Base-by-base conservation (phyloP, 805 yeast genomes). In the Ogataea dorogensis region DNA sequence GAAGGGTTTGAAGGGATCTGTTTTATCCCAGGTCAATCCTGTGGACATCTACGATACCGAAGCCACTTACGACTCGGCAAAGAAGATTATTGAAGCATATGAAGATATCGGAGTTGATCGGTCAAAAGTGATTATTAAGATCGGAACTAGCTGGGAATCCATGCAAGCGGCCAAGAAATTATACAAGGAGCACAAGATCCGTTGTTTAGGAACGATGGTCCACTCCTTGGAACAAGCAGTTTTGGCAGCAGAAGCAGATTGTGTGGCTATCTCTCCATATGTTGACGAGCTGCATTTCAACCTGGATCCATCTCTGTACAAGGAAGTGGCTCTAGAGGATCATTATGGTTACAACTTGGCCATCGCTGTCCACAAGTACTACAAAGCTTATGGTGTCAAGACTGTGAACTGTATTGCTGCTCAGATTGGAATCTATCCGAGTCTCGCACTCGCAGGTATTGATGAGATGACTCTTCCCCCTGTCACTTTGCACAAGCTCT, bases 201-300 rank as follows among this genome's bases (percentile, higher is more conserved):
- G 46, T n/a, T 47, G 56, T 28, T 43, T 63, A 14, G 68, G 65
- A n/a, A 63, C 68, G 3, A 62, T 63, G 45, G 53, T 61, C 16
- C 64, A 59, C 36, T 51, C 63, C 9, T 40, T 62, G 18, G 62
- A 53, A 22, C 68, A 63, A 40, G 68, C 63, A 8, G 51, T 63
- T 16, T 37, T 59, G 13, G 65, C 67, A 7, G 65, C 65, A 7
- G 66, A 63, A 36, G 64, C 63, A 7, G 58, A 58, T 11, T 61
- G 66, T 40, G 45, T 37, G 11, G 55, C 56, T n/a, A 57, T 63
- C 24, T 55, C 65, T 3, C 60, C 67, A 4, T 63, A 63, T 36
- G 63, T 63, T 20, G 65, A 63, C 41, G 47, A 49, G 6, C 40
- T 58, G 21, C 43, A 44, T 20, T 53, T 45, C 18, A 53, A 54